Percentiles rank a stretch among this genome's conserved stretches.
Conservation (phyloP, 257 asterid genomes). For the Mentha longifolia region DNA sequence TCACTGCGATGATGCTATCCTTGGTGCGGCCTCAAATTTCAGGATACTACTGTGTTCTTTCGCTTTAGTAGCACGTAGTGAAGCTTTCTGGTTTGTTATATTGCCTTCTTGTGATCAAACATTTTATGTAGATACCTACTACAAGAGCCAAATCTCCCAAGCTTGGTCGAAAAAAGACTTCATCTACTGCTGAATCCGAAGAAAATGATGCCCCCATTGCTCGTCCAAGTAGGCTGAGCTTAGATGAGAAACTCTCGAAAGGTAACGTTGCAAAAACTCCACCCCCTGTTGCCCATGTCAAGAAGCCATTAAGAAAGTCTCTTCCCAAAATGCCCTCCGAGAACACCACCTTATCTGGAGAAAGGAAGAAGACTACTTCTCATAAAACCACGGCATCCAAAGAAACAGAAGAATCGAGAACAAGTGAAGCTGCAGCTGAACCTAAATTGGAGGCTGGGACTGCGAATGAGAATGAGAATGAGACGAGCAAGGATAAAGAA, state of each 20-base stretch:
- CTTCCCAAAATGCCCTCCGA: slow-evolving; percentile 89
- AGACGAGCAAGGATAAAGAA: slow-evolving; percentile 32
- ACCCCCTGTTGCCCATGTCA: slow-evolving; percentile 42
- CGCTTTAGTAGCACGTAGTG: too few relatives aligned
- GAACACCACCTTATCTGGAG: slow-evolving; percentile 53
- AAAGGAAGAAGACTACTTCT: slow-evolving; percentile 49
- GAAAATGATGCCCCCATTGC: slow-evolving; percentile 50
- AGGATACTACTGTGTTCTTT: too few relatives aligned
- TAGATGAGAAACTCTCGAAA: slow-evolving; percentile 66
- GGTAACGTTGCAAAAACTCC: slow-evolving; percentile 52
- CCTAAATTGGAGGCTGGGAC: slow-evolving; percentile 26
- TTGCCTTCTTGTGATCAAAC: slow-evolving; percentile 4
- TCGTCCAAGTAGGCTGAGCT: slow-evolving; percentile 65
- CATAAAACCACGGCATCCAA: slow-evolving; percentile 47
- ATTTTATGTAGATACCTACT: slow-evolving; percentile 66
- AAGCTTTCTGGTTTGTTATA: slow-evolving; percentile 2
- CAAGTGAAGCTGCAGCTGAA: slow-evolving; percentile 38
- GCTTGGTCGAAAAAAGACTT: slow-evolving; percentile 79
- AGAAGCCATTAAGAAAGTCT: slow-evolving; percentile 74
- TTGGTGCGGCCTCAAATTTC: too few relatives aligned
- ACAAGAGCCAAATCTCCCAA: slow-evolving; percentile 89
- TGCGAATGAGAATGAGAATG: slow-evolving; percentile 30
- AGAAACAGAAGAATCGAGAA: slow-evolving; percentile 42
- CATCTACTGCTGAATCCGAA: slow-evolving; percentile 52
- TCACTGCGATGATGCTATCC: background rate